Evolutionary conservation across 1,284 basidiomycete genomes (phyloP), one percentile per base, ranked within the genome.

Genomic region (Apiotrichum laibachii): DNA sequence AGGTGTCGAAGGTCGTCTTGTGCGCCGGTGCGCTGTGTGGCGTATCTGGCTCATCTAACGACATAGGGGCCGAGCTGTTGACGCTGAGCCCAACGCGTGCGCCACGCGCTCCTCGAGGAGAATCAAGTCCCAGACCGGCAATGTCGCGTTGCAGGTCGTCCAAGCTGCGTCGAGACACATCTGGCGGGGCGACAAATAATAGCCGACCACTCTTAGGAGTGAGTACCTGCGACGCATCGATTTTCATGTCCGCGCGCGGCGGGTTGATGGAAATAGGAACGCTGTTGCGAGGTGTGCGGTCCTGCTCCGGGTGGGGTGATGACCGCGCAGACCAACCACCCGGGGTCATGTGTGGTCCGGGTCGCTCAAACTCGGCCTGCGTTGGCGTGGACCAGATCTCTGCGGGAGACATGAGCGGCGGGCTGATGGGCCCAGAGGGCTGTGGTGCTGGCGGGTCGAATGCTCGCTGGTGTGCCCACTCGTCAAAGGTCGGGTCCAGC

Each of bases 101-200:
- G 13, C 60, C 31, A 12, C 47, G 37, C 16, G 45, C 35, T 34
- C 49, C 46, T 21, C 47, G 52, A 35, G 49, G 53, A n/a, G 50
- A 10, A 13, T 57, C 47, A 15, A 26, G 44, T 43, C 55, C 21
- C 22, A 56, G 54, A 12, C 53, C 45, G 39, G 21, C 12, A 34
- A 60, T 45, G 35, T 64, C 64, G 43, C 50, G 49, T 42, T 62
- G 53, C 22, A 64, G 59, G 15, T 52, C 60, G 40, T 66, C 58
- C n/a, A 65, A 50, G 34, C 43, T 47, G 31, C 55, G 43, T 2
- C 54, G 53, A 1, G 65, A 60, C 16, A 62, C 54, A 33, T 63
- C 61, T 1, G 66, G 52, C 1, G 63, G 58, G 22, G 63, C 63
- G 37, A 67, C 60, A 40, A 65, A 65, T 13, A 62, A 18, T n/a